Evolutionary conservation across 768 basidiomycete species (phyloP), one percentile per base, ranked within the genome.

Genomic region (Tylopilus rubrobrunneus): DNA sequence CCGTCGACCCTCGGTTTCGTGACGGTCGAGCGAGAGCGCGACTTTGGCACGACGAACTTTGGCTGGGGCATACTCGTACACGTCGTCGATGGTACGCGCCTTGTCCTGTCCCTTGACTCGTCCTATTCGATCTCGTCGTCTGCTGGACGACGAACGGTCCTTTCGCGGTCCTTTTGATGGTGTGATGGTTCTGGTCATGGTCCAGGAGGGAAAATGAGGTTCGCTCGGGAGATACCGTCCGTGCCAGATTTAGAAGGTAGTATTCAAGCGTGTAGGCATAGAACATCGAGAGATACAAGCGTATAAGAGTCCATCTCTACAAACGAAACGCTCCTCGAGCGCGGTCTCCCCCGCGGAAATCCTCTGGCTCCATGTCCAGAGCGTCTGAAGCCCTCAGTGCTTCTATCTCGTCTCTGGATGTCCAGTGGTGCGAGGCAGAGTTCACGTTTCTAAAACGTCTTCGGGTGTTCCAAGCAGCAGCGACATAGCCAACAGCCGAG

Each of bases 21-120:
- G 82, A 40, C 72, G 75, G 60, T 81, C 84, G 34, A 89, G 68
- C 31, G 81, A 74, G 33, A 85, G 73, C 43, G 64, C 68, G 34
- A 87, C 66, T 49, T 79, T 79, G 1, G 78, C 73, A 31, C 87
- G 74, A 52, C 80, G 74, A 19, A 72, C 70, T 50, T 74, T 75
- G 49, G 74, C 69, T 33, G 76, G 75, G 51, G 78, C 71, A 54
- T 83, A 83, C 61, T 89, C 87, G 65, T 88, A 89, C 1, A 87
- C 76, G 59, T 89, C 85, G 21, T 72, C 62, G 31, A 75, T 63
- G 15, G 67, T 50, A n/a, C 52, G 63, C 17, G 68, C 51, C 48
- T 73, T 72, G 21, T 42, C 52, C 31, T 51, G 56, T 33, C 11
- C 45, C 15, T 49, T 41, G 55, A 23, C 64, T 55, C 48, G 81